Evolutionary conservation across 345 rosid species (phyloP).

Genomic region (Garcia nutans): DNA sequence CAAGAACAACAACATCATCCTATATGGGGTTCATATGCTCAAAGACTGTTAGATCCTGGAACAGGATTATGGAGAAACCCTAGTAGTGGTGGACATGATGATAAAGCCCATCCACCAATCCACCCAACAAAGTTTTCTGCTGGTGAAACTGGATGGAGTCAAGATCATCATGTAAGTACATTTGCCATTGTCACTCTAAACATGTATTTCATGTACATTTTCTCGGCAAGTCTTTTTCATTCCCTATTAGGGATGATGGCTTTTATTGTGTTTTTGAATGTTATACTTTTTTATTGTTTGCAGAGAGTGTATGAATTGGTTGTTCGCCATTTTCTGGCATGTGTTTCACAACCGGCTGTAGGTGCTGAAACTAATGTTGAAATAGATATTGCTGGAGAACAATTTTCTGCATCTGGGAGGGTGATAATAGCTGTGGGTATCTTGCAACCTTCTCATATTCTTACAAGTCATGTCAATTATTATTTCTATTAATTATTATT

Average conservation of each 20-base stretch:
- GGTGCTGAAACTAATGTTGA: constrained; percentile 98
- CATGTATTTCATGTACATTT: not conserved
- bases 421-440: constrained; percentile 82
- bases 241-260: not conserved
- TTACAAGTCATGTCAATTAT: not conserved
- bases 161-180: constrained; percentile 75
- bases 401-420: constrained; percentile 84
- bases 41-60: constrained; percentile 67
- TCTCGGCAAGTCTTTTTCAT: not conserved
- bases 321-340: constrained; percentile 94
- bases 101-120: constrained; percentile 98
- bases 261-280: constrained; percentile 6
- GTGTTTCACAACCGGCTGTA: constrained; percentile 95
- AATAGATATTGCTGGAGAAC: constrained; percentile 88
- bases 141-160: constrained; percentile 84
- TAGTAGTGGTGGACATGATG: constrained; percentile 92
- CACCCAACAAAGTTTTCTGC: constrained; percentile 93
- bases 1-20: constrained; percentile 86
- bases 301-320: constrained; percentile 93
- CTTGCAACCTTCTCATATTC: constrained; percentile 12
- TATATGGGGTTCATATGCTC: constrained; percentile 91
- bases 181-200: not conserved
- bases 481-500: not conserved
- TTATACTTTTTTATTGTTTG: constrained; percentile 19
- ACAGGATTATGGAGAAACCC: constrained; percentile 94